A percentile compares a stretch with the other conserved stretches of the same genome.
Conservation (phyloP, 371 early-diverging fungal species). For the Mucor mucedo region DNA sequence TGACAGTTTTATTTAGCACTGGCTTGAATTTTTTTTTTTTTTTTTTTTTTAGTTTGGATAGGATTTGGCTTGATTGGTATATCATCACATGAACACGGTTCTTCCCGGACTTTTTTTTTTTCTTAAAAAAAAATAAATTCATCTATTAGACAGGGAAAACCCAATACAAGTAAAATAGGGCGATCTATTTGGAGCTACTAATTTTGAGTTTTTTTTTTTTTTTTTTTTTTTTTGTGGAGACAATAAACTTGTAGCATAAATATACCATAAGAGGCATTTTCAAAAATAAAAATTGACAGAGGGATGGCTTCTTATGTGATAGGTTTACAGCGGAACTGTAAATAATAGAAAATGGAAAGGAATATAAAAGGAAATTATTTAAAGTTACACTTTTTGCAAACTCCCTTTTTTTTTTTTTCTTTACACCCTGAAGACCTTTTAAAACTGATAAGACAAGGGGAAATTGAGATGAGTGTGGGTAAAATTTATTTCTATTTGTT, state of each 20-base stretch:
- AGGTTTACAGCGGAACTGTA: too few species aligned
- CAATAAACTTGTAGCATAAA: not conserved
- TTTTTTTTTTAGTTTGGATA: not conserved
- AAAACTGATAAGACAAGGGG: too few species aligned
- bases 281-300: not conserved
- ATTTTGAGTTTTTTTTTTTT: too few species aligned
- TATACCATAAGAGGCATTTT: conserved; percentile 8
- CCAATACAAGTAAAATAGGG: not conserved
- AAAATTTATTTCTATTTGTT: too few species aligned
- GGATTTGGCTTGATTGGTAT: not conserved
- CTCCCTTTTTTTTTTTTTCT: too few species aligned
- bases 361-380: not conserved
- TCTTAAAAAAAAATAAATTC: not conserved
- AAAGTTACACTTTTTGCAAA: not conserved
- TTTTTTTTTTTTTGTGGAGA: too few species aligned
- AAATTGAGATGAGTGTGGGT: too few species aligned
- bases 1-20: too few species aligned
- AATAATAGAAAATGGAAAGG: not conserved
- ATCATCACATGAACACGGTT: conserved; percentile 25
- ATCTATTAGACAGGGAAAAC: not conserved
- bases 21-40: too few species aligned
- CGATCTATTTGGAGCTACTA: too few species aligned
- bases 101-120: conserved; percentile 1
- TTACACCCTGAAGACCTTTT: too few species aligned
- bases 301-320: not conserved